Base-by-base conservation (phyloP, 345 rosid species). In the Eucalyptus albens region DNA sequence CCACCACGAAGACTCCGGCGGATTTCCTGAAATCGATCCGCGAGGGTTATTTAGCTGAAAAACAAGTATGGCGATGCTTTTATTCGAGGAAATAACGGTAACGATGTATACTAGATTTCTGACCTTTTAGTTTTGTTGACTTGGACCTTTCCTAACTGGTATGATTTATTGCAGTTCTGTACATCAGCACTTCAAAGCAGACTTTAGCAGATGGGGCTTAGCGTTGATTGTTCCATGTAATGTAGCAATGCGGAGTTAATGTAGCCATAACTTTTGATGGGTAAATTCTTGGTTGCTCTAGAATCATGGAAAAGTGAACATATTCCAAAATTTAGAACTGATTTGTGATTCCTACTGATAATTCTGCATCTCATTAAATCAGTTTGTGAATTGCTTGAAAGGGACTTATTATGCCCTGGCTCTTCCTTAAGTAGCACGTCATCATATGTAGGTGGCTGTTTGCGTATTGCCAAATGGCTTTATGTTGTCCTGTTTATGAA, bases 41-140 rank as follows among this genome's bases (percentile, higher is more conserved):
- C 7, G 45, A 6, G 45, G 1, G 47, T 92, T 97, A 97, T n/a
- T n/a, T n/a, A n/a, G n/a, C n/a, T n/a, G 80, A 98, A 98, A 91
- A 97, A 98, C 87, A 98, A 98, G 90, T 97, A 98, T 21, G 99
- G 98, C 0, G 99, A 98, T 65, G 99, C 99, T 88, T 97, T 97
- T 87, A 97, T 98, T 86, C 98, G 99, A 69, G 99, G 99, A 89
- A 98, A 98, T 90, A 97, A 98, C 7, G 99, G 98, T 96, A 93
- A 87, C 4, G 50, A 86, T 16, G 31, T 24, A 26, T 7, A 24
- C 22, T 1, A 31, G 15, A n/a, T 62, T 6, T 29, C 33, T 29
- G 77, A 7, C 15, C 0, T 21, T 33, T 29, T 19, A n/a, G 16
- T 29, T 88, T 88, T 45, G 49, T 65, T 89, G 47, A 42, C 89